Base-by-base conservation (phyloP, 2,329 filamentous ascomycete genomes). In the Botrytis galanthina region DNA sequence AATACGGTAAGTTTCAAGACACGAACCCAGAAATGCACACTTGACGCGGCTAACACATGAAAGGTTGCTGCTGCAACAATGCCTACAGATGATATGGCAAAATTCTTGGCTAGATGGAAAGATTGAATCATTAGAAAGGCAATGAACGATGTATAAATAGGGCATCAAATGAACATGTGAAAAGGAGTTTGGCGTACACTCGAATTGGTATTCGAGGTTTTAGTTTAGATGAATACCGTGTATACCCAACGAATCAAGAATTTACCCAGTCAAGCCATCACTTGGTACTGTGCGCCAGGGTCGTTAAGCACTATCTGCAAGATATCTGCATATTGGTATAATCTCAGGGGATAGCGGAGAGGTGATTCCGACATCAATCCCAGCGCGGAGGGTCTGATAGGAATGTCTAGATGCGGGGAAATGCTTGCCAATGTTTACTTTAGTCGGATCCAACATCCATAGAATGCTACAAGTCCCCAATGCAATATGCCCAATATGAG, bases 61-160 rank as follows among this genome's bases (percentile, higher is more conserved):
- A 73, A 80, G 78, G 79, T 75, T 74, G 77, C 77, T 67, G 77
- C 78, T 63, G 75, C 78, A 73, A 75, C 80, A 37, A 78, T 79
- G 74, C 81, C 81, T 14, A 74, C 77, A 10, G 78, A 81, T 75
- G 81, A 81, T 57, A 82, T 82, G 81, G 75, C 78, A 66, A 82
- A 75, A 72, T 83, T 80, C 73, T 76, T 83, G 64, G 80, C 79
- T 69, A 80, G 82, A 64, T 83, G 82, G 82, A 82, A 81, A 75
- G 82, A 83, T 75, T 82, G 77, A 73, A 46, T 29, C 26, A 14
- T 18, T 39, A 29, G 35, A 48, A 29, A 20, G 54, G 29, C 67
- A 46, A 32, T 73, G 35, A 64, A 35, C 18, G 63, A 59, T 32
- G 29, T 29, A 70, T 44, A 54, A 22, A 54, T 7, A 73, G 35